Evolutionary conservation across 768 basidiomycete genomes (phyloP).

Genomic region (Tulasnella sp.): DNA sequence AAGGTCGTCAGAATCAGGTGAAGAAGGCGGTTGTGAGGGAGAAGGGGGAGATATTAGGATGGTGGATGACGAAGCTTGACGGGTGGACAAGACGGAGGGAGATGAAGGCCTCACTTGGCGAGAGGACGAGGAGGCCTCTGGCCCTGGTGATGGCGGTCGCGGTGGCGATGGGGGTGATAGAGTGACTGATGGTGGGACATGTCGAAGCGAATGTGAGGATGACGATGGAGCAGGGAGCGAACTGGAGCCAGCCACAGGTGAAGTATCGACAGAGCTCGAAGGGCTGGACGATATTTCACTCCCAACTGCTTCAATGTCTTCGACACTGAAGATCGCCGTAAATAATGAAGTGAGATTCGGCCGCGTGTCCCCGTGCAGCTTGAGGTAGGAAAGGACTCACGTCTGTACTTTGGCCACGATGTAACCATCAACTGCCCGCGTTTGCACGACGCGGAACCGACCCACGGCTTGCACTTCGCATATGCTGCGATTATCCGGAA

Average conservation of each 20-base stretch:
- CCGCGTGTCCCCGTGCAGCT: no score
- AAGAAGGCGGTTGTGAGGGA: not conserved
- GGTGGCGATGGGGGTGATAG: not conserved
- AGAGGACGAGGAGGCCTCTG: not conserved
- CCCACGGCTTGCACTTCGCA: not conserved
- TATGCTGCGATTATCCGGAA: not conserved
- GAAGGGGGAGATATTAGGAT: not conserved
- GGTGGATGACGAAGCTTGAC: not conserved
- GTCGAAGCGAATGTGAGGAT: not conserved
- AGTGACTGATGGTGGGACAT: not conserved
- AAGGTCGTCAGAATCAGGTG: not conserved
- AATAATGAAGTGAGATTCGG: not conserved
- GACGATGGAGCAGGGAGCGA: not conserved
- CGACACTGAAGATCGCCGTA: not conserved
- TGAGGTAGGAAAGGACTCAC: no score
- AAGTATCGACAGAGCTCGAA: not conserved
- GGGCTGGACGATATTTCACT: not conserved
- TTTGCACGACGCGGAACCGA: slow-evolving; percentile 1
- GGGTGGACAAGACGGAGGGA: not conserved
- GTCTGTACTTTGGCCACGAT: not conserved
- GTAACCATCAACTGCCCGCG: not conserved
- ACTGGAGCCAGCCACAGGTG: not conserved
- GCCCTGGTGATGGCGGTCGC: not conserved
- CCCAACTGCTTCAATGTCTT: not conserved
- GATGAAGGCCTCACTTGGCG: not conserved